These are phyloP conservation scores for Cucurbitaria berberidis DNA, from an alignment of 2,329 filamentous ascomycete genomes.

Conservation along the genomic window DNA sequence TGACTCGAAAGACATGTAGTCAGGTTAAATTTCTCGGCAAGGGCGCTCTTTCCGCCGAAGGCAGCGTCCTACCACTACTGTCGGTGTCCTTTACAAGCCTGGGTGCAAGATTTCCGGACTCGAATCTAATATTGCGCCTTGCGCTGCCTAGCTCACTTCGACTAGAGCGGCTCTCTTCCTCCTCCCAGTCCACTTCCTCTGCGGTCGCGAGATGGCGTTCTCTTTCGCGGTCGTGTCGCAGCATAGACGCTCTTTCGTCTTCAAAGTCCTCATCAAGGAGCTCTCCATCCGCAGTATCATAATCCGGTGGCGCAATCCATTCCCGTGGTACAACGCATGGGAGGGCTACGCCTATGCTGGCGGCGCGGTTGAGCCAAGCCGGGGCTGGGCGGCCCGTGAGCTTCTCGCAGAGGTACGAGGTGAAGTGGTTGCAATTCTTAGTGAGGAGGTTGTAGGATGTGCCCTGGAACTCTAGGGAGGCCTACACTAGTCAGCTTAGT, in stretches of 20 bases:
- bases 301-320: conserved; percentile 81
- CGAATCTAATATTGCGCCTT: conserved; percentile 40
- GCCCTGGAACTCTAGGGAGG: conserved; percentile 75
- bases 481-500: conserved; percentile 46
- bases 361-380: conserved; percentile 80
- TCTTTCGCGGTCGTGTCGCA: conserved; percentile 51
- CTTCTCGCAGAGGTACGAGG: conserved; percentile 73
- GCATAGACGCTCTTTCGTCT: conserved; percentile 66
- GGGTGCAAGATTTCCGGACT: conserved; percentile 40
- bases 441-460: conserved; percentile 81
- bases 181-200: conserved; percentile 38
- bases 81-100: conserved; percentile 51
- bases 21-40: conserved; percentile 48
- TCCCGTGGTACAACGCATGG: conserved; percentile 83
- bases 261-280: conserved; percentile 64
- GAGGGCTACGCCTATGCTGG: conserved; percentile 79
- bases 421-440: conserved; percentile 90
- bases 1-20: conserved; percentile 11
- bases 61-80: conserved; percentile 51
- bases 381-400: conserved; percentile 75
- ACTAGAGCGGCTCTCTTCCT: conserved; percentile 36
- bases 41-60: conserved; percentile 54
- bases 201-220: conserved; percentile 32
- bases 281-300: conserved; percentile 73
- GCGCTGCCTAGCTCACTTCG: conserved; percentile 43